Evolutionary conservation across 805 yeast genomes (phyloP), one percentile per base, ranked within the genome.

Genomic region (Tetrapisispora phaffii): DNA sequence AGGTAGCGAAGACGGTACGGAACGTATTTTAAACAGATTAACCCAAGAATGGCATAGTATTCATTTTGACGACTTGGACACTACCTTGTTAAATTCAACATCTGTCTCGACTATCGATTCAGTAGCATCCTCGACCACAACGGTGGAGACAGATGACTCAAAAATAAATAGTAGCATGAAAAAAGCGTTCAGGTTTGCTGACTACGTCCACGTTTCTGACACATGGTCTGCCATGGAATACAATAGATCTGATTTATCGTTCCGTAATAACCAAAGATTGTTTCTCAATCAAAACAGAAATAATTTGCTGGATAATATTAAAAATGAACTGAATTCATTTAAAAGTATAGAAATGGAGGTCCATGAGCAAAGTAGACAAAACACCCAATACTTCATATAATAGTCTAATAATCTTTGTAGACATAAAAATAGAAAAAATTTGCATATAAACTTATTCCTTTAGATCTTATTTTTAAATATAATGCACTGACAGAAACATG

Each of bases 261-360:
- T 55, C 33, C 54, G 53, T 45, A 38, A 36, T 45, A 45, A 45
- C 13, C 45, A 42, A 24, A 33, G 29, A 15, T 19, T 20, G 19
- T n/a, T 39, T 16, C 4, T 47, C n/a, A 42, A 47, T 39, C 39
- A 44, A 23, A 48, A 51, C n/a, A 47, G 52, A 35, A 36, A 45
- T 34, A 46, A 50, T 9, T 54, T 49, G 29, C 45, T 62, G n/a
- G 49, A 51, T 1, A 47, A 52, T 42, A 78, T 84, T 51, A 77
- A 85, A 59, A 63, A 67, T 34, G 90, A 84, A 57, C 60, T 84
- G 53, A 84, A 84, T 55, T 66, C 69, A 22, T 82, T 66, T 64
- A 84, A 84, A 58, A 71, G 75, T 49, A 67, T 66, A 45, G 82
- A 76, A 45, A 84, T 84, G 94, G 61, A 68, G 33, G 83, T 84